A percentile compares a stretch with the other conserved stretches of the same genome.
These are phyloP conservation scores for Paulownia fortunei DNA, from an alignment of 257 asterid genomes.

Conservation along the genomic window DNA sequence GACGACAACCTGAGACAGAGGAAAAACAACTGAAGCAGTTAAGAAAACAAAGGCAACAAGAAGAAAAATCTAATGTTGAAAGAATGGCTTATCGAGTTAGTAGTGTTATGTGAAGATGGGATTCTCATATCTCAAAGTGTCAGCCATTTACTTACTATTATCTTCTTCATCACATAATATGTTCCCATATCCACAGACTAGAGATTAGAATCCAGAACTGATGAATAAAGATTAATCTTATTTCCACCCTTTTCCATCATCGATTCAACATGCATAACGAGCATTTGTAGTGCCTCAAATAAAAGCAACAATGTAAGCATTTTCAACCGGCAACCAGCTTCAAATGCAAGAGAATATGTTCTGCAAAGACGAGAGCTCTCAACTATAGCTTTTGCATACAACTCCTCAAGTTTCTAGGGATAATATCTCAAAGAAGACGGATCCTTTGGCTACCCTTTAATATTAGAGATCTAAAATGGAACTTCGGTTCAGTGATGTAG, in stretches of 20 bases:
- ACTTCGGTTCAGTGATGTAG: too few species aligned
- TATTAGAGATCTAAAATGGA: too few species aligned
- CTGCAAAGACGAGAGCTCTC: too few species aligned
- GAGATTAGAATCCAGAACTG: not conserved
- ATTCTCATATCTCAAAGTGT: not conserved
- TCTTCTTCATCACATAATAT: not conserved
- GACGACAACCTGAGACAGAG: conserved; percentile 2
- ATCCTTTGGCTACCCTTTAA: too few species aligned
- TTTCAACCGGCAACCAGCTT: too few species aligned
- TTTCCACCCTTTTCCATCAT: not conserved
- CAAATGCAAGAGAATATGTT: too few species aligned
- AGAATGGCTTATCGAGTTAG: not conserved
- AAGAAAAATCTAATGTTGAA: not conserved
- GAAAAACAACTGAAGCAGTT: not conserved
- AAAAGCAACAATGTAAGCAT: not conserved
- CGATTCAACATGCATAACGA: not conserved
- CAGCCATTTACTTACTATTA: not conserved
- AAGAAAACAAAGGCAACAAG: not conserved
- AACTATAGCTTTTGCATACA: too few species aligned
- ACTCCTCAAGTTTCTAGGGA: too few species aligned
- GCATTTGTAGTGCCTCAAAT: not conserved
- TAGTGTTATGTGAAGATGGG: not conserved
- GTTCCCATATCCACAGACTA: not conserved
- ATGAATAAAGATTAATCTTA: not conserved
- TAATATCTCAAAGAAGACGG: too few species aligned